Conservation (phyloP, 2,329 filamentous ascomycete species). For the Aureobasidium vineae region DNA sequence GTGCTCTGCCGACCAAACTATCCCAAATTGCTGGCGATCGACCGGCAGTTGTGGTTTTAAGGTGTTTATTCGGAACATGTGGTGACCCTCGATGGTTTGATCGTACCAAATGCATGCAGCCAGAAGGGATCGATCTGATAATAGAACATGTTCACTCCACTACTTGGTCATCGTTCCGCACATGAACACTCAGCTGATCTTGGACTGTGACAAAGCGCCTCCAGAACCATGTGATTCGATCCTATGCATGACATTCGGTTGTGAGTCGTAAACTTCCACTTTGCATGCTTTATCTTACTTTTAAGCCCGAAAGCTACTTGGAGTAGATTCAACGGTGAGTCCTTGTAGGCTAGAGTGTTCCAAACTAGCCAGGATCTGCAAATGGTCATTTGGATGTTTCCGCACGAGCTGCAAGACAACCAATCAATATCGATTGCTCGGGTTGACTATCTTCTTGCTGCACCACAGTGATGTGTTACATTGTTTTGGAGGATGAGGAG, state of each 20-base stretch:
- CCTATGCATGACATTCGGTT: not conserved
- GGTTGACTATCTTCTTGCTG: not conserved
- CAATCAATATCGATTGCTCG: not conserved
- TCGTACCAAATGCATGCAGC: not conserved
- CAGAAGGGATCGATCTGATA: not conserved
- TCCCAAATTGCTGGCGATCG: constrained; percentile 15
- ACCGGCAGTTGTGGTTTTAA: constrained; percentile 17
- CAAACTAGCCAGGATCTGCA: not conserved
- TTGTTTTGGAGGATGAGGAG: no score
- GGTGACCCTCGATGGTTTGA: not conserved
- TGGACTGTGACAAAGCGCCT: not conserved
- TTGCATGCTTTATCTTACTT: not conserved
- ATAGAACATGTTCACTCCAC: not conserved
- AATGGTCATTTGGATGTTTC: not conserved
- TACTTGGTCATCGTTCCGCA: not conserved
- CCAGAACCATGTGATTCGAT: not conserved
- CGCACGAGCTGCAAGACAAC: not conserved
- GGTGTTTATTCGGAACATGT: constrained; percentile 22
- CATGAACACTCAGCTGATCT: not conserved
- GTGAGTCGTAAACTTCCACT: not conserved
- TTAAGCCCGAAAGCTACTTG: not conserved
- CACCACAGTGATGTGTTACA: not conserved
- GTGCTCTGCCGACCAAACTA: constrained; percentile 1
- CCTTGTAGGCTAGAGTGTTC: constrained; percentile 3
- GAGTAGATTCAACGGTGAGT: not conserved